These are phyloP conservation scores for Neonectria ditissima DNA, from an alignment of 2,329 filamentous ascomycete genomes.

Conservation along the genomic window DNA sequence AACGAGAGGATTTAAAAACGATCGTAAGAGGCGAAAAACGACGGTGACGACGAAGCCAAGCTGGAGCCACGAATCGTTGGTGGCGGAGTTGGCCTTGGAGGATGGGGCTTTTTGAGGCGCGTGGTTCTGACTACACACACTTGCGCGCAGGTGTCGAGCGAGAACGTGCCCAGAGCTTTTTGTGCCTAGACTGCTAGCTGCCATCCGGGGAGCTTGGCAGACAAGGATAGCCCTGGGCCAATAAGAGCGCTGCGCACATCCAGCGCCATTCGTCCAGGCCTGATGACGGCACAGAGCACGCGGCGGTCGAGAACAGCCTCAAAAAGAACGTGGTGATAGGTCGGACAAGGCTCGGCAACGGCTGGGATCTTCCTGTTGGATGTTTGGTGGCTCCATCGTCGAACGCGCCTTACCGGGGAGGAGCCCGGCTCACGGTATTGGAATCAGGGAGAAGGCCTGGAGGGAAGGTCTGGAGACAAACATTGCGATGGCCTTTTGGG, in stretches of 20 bases:
- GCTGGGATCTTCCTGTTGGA: constrained; percentile 8
- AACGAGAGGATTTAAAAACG: constrained; percentile 28
- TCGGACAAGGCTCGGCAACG: constrained; percentile 17
- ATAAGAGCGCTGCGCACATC: constrained; percentile 31
- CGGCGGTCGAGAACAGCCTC: not conserved
- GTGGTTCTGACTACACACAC: constrained; percentile 34
- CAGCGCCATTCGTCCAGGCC: constrained; percentile 25
- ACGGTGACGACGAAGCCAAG: constrained; percentile 39
- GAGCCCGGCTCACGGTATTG: not conserved
- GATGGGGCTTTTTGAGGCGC: constrained; percentile 46
- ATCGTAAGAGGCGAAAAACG: constrained; percentile 34
- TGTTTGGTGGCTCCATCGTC: constrained; percentile 30
- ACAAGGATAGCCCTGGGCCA: constrained; percentile 37
- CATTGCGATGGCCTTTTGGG: not conserved
- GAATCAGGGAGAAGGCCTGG: not conserved
- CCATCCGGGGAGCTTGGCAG: constrained; percentile 33
- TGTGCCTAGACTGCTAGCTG: constrained; percentile 37
- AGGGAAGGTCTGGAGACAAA: not conserved
- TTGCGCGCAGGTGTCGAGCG: constrained; percentile 11
- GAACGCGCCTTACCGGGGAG: constrained; percentile 28
- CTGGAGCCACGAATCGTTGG: constrained; percentile 44
- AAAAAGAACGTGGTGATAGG: constrained; percentile 24
- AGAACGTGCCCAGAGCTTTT: constrained; percentile 36
- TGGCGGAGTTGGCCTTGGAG: constrained; percentile 47
- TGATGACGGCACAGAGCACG: constrained; percentile 20